Conservation (phyloP, 1,139 yeast genomes). For the Blastobotrys ciferrii region DNA sequence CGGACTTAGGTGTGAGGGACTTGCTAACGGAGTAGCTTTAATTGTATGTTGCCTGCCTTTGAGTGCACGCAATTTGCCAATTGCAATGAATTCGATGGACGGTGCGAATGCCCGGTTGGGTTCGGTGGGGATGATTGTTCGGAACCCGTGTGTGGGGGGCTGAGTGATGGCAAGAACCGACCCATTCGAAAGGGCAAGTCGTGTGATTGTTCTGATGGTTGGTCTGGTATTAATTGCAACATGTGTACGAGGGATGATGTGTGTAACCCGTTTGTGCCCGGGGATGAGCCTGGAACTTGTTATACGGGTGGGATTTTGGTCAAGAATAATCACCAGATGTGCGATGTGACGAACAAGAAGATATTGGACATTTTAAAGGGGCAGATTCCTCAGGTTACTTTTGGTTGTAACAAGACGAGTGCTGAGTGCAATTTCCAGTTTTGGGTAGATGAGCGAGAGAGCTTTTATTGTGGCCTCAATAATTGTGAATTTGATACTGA, state of each 20-base stretch:
- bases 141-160: slow-evolving; percentile 82
- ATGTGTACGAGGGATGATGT: slow-evolving; percentile 66
- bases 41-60: slow-evolving; percentile 88
- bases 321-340: slow-evolving; percentile 80
- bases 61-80: slow-evolving; percentile 84
- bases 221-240: slow-evolving; percentile 94
- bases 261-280: slow-evolving; percentile 88
- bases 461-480: slow-evolving; percentile 81
- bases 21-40: slow-evolving; percentile 51
- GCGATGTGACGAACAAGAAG: slow-evolving; percentile 86
- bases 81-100: slow-evolving; percentile 84
- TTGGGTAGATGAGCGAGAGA: slow-evolving; percentile 89
- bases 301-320: slow-evolving; percentile 85
- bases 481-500: slow-evolving; percentile 70
- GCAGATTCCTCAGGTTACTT: slow-evolving; percentile 85
- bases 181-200: slow-evolving; percentile 51
- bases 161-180: slow-evolving; percentile 62
- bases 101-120: slow-evolving; percentile 89
- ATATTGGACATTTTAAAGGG: slow-evolving; percentile 78
- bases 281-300: slow-evolving; percentile 82
- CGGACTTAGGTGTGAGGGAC: background rate
- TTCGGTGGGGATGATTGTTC: slow-evolving; percentile 94
- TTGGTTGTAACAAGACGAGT: slow-evolving; percentile 72
- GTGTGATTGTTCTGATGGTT: slow-evolving; percentile 79
- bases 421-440: slow-evolving; percentile 82